Evolutionary conservation across 768 basidiomycete species (phyloP), one percentile per base, ranked within the genome.

Genomic region (Cantharellus cinnabarinus): DNA sequence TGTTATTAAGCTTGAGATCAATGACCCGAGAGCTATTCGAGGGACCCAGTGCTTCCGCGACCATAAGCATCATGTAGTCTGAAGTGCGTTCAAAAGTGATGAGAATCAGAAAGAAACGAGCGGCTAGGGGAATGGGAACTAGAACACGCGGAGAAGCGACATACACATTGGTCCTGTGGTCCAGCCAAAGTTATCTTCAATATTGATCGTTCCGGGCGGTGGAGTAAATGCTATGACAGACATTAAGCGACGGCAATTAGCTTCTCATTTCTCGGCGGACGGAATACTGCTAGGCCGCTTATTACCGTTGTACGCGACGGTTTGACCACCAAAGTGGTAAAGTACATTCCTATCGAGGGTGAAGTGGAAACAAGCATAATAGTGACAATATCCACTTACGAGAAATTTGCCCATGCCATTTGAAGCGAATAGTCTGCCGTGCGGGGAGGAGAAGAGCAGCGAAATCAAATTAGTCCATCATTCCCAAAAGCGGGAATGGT

Each of bases 301-400:
- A 66, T 79, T 57, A 77, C 76, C 62, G 54, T 79, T 79, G 65
- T 79, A 79, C 64, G 73, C 77, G 15, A 72, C 71, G 60, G 73
- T 69, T 64, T 76, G 72, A 1, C 77, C 74, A 65, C 71, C 72
- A 3, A 76, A 69, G 66, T 78, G 78, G 62, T 77, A 68, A 60
- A 77, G 66, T 29, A 73, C 73, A 3, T 37, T 37, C 10, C 44
- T 68, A 66, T 29, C 20, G 20, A 29, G 20, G 20, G 20, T 29
- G 20, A 29, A 29, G 20, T 29, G 20, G 20, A 29, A 29, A 29
- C 20, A 29, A 29, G 20, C 20, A 29, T 29, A 1, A 29, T 29
- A 29, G 20, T 29, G 20, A 1, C 20, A 29, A 29, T 29, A 29
- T 29, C 20, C 20, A 29, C 20, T 29, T 29, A 29, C 2, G 73